These are phyloP conservation scores for Rutstroemia sp. DNA, from an alignment of 2,329 filamentous ascomycete genomes.

Conservation along the genomic window DNA sequence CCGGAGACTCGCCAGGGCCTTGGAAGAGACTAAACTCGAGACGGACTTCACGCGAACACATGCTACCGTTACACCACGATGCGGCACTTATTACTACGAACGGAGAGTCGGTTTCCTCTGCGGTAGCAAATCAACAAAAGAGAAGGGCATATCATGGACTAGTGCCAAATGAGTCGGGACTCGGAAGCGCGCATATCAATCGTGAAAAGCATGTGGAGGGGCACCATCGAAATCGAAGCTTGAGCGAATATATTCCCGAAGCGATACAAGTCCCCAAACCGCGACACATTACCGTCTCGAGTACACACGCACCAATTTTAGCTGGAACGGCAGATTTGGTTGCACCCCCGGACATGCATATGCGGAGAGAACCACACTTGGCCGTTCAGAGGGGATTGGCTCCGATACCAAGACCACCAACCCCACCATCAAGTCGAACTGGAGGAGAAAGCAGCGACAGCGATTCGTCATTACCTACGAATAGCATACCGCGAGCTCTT, in stretches of 20 bases:
- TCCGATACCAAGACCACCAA: slow-evolving; percentile 57
- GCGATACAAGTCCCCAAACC: slow-evolving; percentile 56
- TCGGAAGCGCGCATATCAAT: slow-evolving; percentile 16
- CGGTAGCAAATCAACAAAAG: slow-evolving; percentile 45
- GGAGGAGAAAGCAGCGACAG: slow-evolving; percentile 41
- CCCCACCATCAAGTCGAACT: slow-evolving; percentile 75
- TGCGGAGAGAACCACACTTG: slow-evolving; percentile 74
- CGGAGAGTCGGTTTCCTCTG: slow-evolving; percentile 45
- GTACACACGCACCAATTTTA: slow-evolving; percentile 42
- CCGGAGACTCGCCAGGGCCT: slow-evolving; percentile 57
- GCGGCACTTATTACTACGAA: slow-evolving; percentile 43
- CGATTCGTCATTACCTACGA: slow-evolving; percentile 40
- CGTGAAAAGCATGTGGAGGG: slow-evolving; percentile 25
- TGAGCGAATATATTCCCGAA: slow-evolving; percentile 83
- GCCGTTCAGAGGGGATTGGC: slow-evolving; percentile 71
- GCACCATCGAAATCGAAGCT: slow-evolving; percentile 69
- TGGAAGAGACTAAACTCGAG: slow-evolving; percentile 49
- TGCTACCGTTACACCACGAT: slow-evolving; percentile 33
- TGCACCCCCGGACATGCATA: slow-evolving; percentile 33
- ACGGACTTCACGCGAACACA: slow-evolving; percentile 41
- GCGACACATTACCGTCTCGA: slow-evolving; percentile 67
- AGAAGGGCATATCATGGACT: slow-evolving; percentile 50
- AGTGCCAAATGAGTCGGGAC: slow-evolving; percentile 16
- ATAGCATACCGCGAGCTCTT: slow-evolving; percentile 27
- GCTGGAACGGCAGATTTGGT: slow-evolving; percentile 39